phyloP scores from a whole-genome alignment of 257 asterid genomes.

The Ehretia macrophylla region DNA sequence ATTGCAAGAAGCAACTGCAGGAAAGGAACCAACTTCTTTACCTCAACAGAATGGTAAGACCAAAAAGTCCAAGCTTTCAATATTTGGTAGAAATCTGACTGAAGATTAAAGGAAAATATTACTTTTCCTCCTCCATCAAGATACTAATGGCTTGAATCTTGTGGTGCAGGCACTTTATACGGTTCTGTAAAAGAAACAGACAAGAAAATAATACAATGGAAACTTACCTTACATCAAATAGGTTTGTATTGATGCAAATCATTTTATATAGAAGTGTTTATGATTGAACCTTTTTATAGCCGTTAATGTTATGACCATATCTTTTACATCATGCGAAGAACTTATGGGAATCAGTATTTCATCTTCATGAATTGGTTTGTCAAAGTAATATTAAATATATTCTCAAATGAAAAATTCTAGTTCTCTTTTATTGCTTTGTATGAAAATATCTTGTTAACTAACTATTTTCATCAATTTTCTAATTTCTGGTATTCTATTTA shows the following conservation, averaged over 20 bases:
- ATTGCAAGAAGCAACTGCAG: slow-evolving; percentile 55
- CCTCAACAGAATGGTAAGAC: slow-evolving; percentile 22
- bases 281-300: no score
- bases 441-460: no score
- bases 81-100: not conserved
- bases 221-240: slow-evolving; percentile 88
- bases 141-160: not conserved
- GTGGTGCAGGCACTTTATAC: slow-evolving; percentile 17
- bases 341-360: no score
- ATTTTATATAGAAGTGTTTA: no score
- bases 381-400: no score
- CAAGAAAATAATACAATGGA: slow-evolving; percentile 87
- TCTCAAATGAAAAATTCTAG: no score
- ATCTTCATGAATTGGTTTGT: no score
- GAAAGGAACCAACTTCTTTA: slow-evolving; percentile 4
- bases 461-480: not conserved
- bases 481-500: slow-evolving; percentile 5
- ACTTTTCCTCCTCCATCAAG: not conserved
- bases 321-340: no score
- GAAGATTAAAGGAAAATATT: not conserved
- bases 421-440: no score
- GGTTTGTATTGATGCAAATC: slow-evolving; percentile 44
- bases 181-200: slow-evolving; percentile 34
- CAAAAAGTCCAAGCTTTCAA: slow-evolving; percentile 7
- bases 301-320: no score